Conservation (phyloP, 2,329 filamentous ascomycete species). For the Corniculantispora saksenae region DNA sequence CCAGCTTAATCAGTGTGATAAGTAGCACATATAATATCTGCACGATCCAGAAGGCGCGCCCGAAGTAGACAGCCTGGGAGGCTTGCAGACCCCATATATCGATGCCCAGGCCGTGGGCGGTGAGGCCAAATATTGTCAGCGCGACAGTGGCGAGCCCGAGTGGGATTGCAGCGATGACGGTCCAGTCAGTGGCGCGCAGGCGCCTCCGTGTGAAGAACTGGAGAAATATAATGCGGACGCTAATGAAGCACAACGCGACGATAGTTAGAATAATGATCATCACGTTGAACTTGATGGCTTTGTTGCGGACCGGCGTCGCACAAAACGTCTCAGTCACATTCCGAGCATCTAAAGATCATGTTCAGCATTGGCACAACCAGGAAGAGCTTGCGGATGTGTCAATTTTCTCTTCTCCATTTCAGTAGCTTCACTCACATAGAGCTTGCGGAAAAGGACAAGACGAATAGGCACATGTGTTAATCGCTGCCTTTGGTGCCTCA, state of each 20-base stretch:
- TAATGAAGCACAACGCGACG: constrained; percentile 32
- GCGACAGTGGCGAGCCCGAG: constrained; percentile 31
- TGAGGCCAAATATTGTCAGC: constrained; percentile 32
- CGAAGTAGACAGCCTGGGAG: constrained; percentile 41
- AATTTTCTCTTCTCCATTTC: no score
- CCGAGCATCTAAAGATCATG: neutral
- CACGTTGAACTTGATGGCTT: neutral
- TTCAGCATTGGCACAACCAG: neutral
- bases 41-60: constrained; percentile 40
- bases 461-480: neutral
- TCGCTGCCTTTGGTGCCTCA: neutral
- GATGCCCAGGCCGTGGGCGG: constrained; percentile 41
- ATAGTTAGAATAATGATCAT: neutral
- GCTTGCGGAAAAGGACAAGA: neutral
- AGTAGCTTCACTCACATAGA: neutral
- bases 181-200: constrained; percentile 38
- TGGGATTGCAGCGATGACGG: constrained; percentile 31
- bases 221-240: constrained; percentile 37
- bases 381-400: no score
- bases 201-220: constrained; percentile 34
- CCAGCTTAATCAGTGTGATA: constrained; percentile 45
- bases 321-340: neutral
- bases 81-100: constrained; percentile 47
- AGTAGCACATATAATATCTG: constrained; percentile 43
- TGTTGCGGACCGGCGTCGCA: constrained; percentile 1